Conservation (phyloP, 768 basidiomycete genomes). For the Paxillus rubicundulus region DNA sequence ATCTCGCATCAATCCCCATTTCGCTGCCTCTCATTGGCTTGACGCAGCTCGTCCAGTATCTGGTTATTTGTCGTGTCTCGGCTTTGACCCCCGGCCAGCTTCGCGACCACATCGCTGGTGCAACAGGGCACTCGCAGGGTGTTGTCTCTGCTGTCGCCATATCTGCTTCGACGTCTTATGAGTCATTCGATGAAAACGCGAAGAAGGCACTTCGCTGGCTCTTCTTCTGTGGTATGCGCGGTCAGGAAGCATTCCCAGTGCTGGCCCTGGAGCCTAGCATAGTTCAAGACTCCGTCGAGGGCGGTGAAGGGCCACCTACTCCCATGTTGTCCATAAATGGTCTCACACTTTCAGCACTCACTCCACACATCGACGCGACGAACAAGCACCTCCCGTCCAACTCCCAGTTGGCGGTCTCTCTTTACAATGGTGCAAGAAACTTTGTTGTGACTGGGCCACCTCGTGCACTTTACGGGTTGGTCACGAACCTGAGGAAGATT, state of each 20-base stretch:
- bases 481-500: constrained; percentile 85
- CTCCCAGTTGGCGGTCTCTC: constrained; percentile 80
- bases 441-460: constrained; percentile 94
- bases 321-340: constrained; percentile 95
- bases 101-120: constrained; percentile 70
- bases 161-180: constrained; percentile 72
- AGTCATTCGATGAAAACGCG: constrained; percentile 71
- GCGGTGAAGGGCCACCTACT: constrained; percentile 88
- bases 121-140: constrained; percentile 98
- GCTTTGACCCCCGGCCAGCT: constrained; percentile 79
- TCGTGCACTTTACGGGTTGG: constrained; percentile 89
- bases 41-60: constrained; percentile 92
- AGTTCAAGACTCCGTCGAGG: constrained; percentile 82
- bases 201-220: constrained; percentile 87
- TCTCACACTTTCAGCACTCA: constrained; percentile 69
- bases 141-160: constrained; percentile 92
- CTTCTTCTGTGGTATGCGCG: constrained; percentile 90
- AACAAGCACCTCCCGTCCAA: constrained; percentile 81
- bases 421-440: constrained; percentile 87
- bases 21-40: constrained; percentile 96
- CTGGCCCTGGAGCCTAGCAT: constrained; percentile 86
- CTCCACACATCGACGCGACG: constrained; percentile 80
- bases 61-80: constrained; percentile 73
- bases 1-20: constrained; percentile 90
- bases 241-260: constrained; percentile 92